Base-by-base conservation (phyloP, 1,284 basidiomycete genomes). In the Hemileia vastatrix region DNA sequence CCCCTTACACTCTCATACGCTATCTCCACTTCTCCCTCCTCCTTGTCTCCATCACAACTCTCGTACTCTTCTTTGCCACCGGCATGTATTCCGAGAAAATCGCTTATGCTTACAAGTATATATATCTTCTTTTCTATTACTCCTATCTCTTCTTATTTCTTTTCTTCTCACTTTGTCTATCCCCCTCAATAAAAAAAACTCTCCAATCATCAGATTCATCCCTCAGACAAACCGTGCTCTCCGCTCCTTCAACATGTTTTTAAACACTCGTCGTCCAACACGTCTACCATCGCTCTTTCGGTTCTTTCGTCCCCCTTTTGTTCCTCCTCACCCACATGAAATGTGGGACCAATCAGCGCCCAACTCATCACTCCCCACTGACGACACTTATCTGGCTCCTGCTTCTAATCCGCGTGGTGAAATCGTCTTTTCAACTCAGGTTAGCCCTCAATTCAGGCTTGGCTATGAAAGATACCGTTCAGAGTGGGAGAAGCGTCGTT, bases 71-170 rank as follows among this genome's bases (percentile, higher is more conserved):
- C 81, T 97, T 97, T 74, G 90, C 91, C 1, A 93, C 88, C 69
- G 94, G 94, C 6, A 87, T 95, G 83, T 97, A 97, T 72, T 82
- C 87, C 6, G 93, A 97, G 77, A 92, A 94, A 79, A 95, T 98
- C 68, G 86, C 84, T 0, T 96, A 96, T 72, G 92, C 94, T 6
- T 92, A 96, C 78, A 86, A 87, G 58, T 61, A 54, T 15, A 61
- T 33, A 47, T 6, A 40, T 11, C 31, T 18, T n/a, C 44, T 1
- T 50, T n/a, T n/a, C 33, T 50, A 21, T 32, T 23, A 6, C 31
- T 1, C 15, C 45, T 57, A 13, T 31, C 23, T 1, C 6, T 19
- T 13, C 2, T 32, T 13, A 11, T 32, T 6, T 3, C 21, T 45
- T 27, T 47, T 2, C 21, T n/a, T 24, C 4, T 32, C 8, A 21